phyloP scores from a whole-genome alignment of 78 protist genomes.

The Dictyostelium intermedium region DNA sequence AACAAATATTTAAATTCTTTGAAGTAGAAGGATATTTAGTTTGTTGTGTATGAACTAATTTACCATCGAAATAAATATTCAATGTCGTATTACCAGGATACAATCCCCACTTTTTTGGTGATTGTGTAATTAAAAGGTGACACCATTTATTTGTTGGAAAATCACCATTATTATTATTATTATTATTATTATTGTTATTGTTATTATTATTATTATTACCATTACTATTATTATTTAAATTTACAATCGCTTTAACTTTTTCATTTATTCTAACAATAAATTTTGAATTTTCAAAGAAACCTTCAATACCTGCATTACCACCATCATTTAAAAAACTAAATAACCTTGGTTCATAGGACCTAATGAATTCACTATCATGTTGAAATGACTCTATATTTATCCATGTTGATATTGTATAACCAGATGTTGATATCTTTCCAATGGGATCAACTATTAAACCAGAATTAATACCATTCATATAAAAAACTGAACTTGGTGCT shows the following conservation, averaged over 20 bases:
- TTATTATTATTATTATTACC: background rate
- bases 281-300: slow-evolving; percentile 2
- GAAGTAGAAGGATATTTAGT: slow-evolving; percentile 65
- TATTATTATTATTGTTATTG: too few relatives aligned
- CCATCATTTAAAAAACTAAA: slow-evolving; percentile 42
- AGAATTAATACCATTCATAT: slow-evolving; percentile 53
- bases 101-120: slow-evolving; percentile 36
- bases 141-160: slow-evolving; percentile 48
- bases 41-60: background rate
- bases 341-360: slow-evolving; percentile 52
- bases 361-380: background rate
- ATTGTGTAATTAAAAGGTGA: slow-evolving; percentile 34
- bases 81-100: background rate
- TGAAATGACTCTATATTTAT: slow-evolving; percentile 57
- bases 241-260: slow-evolving; percentile 5
- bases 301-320: slow-evolving; percentile 59
- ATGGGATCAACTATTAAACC: slow-evolving; percentile 60
- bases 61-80: slow-evolving; percentile 12
- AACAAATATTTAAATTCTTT: slow-evolving; percentile 23
- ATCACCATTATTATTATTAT: background rate
- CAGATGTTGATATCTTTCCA: slow-evolving; percentile 27
- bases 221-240: background rate
- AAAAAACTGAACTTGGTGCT: slow-evolving; percentile 35
- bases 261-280: slow-evolving; percentile 14
- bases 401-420: slow-evolving; percentile 44